These are phyloP conservation scores for Eucalyptus pauciflora DNA, from an alignment of 345 rosid species.

Conservation along the genomic window DNA sequence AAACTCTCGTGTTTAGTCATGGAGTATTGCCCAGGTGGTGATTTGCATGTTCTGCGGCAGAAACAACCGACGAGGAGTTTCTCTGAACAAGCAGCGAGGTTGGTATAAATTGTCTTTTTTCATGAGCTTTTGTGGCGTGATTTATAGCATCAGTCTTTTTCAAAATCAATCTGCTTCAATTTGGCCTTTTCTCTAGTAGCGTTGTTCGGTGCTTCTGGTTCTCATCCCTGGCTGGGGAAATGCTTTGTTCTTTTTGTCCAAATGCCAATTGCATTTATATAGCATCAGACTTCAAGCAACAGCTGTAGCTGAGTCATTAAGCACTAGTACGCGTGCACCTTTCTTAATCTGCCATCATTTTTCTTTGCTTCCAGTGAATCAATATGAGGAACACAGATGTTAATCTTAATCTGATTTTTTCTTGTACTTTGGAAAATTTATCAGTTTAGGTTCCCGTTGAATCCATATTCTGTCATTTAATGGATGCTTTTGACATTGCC, in stretches of 20 bases:
- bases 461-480: neutral
- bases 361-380: neutral
- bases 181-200: neutral
- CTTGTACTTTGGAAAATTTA: neutral
- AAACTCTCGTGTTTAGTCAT: conserved; percentile 62
- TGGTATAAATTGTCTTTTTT: neutral
- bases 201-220: neutral
- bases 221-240: neutral
- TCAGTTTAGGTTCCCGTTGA: neutral
- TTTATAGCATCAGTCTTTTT: neutral
- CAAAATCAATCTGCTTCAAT: neutral
- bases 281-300: neutral
- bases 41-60: conserved; percentile 69
- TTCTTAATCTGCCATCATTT: neutral
- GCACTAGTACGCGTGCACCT: neutral
- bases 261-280: neutral
- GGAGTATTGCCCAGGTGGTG: conserved; percentile 85
- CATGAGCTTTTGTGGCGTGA: neutral
- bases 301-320: neutral
- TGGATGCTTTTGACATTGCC: neutral
- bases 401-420: neutral
- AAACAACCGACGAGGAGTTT: conserved; percentile 52
- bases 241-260: neutral
- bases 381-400: neutral
- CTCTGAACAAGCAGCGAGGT: conserved; percentile 74